Base-by-base conservation (phyloP, 2,329 filamentous ascomycete genomes). In the Dothistroma pini region DNA sequence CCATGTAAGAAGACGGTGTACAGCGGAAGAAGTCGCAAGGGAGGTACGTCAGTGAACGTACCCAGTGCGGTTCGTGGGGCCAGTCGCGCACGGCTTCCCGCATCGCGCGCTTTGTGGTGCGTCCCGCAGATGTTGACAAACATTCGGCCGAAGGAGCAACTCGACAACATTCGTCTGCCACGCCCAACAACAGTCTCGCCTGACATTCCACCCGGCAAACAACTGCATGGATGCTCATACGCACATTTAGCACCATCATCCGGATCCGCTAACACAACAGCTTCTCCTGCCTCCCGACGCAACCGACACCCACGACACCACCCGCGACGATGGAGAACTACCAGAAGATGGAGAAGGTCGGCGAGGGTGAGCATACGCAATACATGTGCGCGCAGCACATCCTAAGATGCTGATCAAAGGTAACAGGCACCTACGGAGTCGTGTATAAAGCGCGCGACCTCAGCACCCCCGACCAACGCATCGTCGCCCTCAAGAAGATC, bases 341-440 rank as follows among this genome's bases (percentile, higher is more conserved):
- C 77, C 90, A 96, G 79, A 96, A 96, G 81, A 85, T 96, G 73
- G 92, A 96, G 81, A 96, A 96, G 83, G 92, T 96, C 72, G 92
- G 92, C 77, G 92, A 96, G 85, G 92, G 92, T 95, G 80, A 71
- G 84, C 75, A 56, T 10, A 38, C 25, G 32, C 32, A 2, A 32
- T 22, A 52, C n/a, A 52, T 16, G 9, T 51, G 21, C 34, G 41
- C 44, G 41, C 32, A 31, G 4, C 10, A n/a, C 4, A 47, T 3
- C 4, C 4, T 16, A 7, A 12, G 4, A 51, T 34, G 38, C 38
- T 56, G 31, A 60, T 21, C n/a, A n/a, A n/a, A n/a, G n/a, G n/a
- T n/a, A n/a, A 52, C 25, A 96, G 92, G 92, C 71, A 96, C 92
- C 16, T 96, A 96, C 75, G 92, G 92, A 76, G 92, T 96, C 65